Evolutionary conservation across 441 rosid species (phyloP).

Genomic region (Aleurites moluccanus): DNA sequence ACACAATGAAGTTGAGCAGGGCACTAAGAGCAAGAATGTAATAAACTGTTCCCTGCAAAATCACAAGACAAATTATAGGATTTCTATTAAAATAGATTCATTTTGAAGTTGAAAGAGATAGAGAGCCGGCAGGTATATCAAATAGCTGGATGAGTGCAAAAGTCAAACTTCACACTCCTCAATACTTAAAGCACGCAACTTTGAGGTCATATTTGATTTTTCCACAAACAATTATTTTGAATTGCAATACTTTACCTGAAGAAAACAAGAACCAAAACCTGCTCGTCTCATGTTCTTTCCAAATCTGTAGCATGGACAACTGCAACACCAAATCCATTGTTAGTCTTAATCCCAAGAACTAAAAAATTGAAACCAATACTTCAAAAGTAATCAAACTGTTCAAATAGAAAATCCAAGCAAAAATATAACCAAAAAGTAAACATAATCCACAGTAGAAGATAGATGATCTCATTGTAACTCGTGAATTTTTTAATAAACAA

Average conservation of each 20-base stretch:
- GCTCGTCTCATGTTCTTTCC: conserved; percentile 86
- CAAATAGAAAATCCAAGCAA: neutral
- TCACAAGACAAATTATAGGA: conserved; percentile 13
- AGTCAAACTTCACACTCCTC: neutral
- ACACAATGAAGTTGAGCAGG: conserved; percentile 55
- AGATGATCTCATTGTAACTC: neutral
- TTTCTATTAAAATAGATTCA: neutral
- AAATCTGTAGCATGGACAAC: conserved; percentile 91
- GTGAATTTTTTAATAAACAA: neutral
- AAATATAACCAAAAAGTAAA: neutral
- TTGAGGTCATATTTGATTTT: neutral
- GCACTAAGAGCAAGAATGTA: conserved; percentile 46
- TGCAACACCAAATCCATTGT: conserved; percentile 42
- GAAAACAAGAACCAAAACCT: conserved; percentile 79
- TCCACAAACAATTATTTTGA: neutral
- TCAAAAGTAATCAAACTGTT: neutral
- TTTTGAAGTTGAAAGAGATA: neutral
- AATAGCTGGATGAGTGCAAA: neutral
- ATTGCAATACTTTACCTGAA: conserved; percentile 54
- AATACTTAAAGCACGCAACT: neutral
- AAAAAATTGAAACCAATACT: too few species aligned
- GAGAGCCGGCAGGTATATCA: neutral
- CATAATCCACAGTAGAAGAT: neutral
- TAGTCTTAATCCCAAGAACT: conserved; percentile 21
- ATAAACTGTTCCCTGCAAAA: conserved; percentile 64